Conservation (phyloP, 2,329 filamentous ascomycete species). For the Purpureocillium takamizusanense region DNA sequence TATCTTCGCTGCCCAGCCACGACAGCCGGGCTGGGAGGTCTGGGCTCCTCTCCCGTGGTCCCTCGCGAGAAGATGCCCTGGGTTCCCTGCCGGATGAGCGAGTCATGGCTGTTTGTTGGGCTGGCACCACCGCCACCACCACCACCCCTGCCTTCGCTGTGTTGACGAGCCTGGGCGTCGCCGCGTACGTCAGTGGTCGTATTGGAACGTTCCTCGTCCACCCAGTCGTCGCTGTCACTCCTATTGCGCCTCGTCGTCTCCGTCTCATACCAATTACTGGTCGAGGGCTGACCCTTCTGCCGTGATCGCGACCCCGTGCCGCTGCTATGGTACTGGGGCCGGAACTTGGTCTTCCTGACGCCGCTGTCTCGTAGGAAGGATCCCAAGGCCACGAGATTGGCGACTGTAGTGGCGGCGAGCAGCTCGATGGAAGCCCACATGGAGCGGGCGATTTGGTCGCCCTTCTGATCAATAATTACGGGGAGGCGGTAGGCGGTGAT, state of each 20-base stretch:
- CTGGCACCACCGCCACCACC: conserved; percentile 11
- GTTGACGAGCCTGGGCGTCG: conserved; percentile 7
- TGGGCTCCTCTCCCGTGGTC: background rate
- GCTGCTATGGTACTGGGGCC: conserved; percentile 36
- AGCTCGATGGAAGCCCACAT: conserved; percentile 82
- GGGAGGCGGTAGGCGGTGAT: conserved; percentile 71
- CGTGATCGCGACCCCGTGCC: conserved; percentile 14
- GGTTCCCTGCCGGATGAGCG: conserved; percentile 8
- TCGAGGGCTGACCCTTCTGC: conserved; percentile 10
- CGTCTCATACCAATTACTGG: conserved; percentile 10
- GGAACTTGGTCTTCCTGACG: conserved; percentile 76
- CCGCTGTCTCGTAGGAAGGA: conserved; percentile 84
- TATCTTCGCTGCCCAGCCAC: background rate
- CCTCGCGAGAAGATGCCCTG: background rate
- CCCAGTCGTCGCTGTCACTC: conserved; percentile 6
- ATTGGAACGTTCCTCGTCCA: background rate
- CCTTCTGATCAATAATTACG: conserved; percentile 57
- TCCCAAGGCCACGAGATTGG: conserved; percentile 78
- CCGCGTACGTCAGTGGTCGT: background rate
- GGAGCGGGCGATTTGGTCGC: conserved; percentile 73
- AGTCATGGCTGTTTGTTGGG: conserved; percentile 18
- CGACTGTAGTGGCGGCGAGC: conserved; percentile 71
- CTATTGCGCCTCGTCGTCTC: background rate
- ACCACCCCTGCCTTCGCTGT: no score
- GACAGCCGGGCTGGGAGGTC: background rate